Evolutionary conservation across 2,329 filamentous ascomycete species (phyloP), one percentile per base, ranked within the genome.

Genomic region (Aspergillus thermomutatus): DNA sequence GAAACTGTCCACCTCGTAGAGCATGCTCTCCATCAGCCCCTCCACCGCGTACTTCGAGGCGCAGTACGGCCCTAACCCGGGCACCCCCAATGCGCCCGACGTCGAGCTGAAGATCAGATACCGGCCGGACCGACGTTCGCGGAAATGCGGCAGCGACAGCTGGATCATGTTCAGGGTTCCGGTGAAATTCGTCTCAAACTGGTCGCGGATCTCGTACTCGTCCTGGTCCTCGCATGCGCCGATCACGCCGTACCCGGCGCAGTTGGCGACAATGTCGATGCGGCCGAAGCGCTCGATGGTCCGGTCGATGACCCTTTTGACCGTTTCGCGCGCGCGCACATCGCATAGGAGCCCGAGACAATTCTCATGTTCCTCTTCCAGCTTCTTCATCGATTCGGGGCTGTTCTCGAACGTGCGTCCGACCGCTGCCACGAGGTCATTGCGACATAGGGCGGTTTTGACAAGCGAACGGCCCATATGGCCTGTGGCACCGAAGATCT

Each of bases 151-250:
- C 40, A 97, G 78, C 1, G 89, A 92, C 21, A 90, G 80, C 72
- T 97, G 92, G 57, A 97, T 88, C 66, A 99, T 96, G 75, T 97
- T 90, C 58, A 97, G 76, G 0, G 92, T 95, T 53, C 94, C 94
- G 81, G 96, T 93, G 75, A 97, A 96, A 75, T 99, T 99, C 23
- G 92, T 97, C 79, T 95, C 91, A 76, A 97, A 97, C 74, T 97
- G 94, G 68, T 96, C 93, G 57, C 92, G 89, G 64, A 97, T 84
- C 70, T 97, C 94, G 73, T 92, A 88, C 71, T 96, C 91, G 73
- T 97, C 92, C 77, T 97, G 94, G 75, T 97, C 94, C 76, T 97
- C 94, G 75, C 92, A 97, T 1, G 93, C 88, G 27, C 91, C 93
- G 65, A 97, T 96, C 53, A 99, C 92, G 53, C 92, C 93, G 75